These are phyloP conservation scores for Pseudonectria buxi DNA, from an alignment of 2,329 filamentous ascomycete species.

Conservation along the genomic window DNA sequence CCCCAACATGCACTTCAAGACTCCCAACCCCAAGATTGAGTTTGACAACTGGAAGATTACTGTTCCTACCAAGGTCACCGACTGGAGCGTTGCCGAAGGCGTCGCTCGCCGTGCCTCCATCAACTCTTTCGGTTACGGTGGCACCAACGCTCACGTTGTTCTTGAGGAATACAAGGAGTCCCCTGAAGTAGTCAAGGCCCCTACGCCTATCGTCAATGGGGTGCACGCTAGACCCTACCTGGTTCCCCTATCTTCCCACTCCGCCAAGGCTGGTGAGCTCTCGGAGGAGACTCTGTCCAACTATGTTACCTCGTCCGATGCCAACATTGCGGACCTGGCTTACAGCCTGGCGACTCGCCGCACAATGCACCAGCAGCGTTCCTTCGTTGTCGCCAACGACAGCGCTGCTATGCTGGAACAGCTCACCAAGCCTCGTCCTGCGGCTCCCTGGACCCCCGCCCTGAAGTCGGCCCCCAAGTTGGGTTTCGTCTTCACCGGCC, in stretches of 20 bases:
- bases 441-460: conserved; percentile 13
- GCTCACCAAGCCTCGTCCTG: conserved; percentile 8
- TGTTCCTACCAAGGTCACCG: too few species aligned
- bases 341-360: conserved; percentile 15
- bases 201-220: conserved; percentile 11
- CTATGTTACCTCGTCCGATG: conserved; percentile 9
- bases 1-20: conserved; percentile 4
- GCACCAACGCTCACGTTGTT: conserved; percentile 1
- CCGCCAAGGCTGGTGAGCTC: conserved; percentile 14
- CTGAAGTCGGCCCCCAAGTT: conserved; percentile 10
- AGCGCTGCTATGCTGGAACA: conserved; percentile 8
- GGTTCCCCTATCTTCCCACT: conserved; percentile 16
- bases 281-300: conserved; percentile 11
- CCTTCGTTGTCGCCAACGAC: conserved; percentile 17
- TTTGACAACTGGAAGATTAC: conserved; percentile 2
- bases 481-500: conserved; percentile 21
- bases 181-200: conserved; percentile 1
- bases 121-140: conserved; percentile 4
- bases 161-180: conserved; percentile 20
- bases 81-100: too few species aligned
- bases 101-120: conserved; percentile 1
- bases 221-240: conserved; percentile 14
- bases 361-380: conserved; percentile 15
- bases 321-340: conserved; percentile 13
- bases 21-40: conserved; percentile 3